A percentile compares a stretch with the other conserved stretches of the same genome.
Evolutionary conservation across 768 basidiomycete species (phyloP).

Genomic region (Gelatoporia subvermispora): DNA sequence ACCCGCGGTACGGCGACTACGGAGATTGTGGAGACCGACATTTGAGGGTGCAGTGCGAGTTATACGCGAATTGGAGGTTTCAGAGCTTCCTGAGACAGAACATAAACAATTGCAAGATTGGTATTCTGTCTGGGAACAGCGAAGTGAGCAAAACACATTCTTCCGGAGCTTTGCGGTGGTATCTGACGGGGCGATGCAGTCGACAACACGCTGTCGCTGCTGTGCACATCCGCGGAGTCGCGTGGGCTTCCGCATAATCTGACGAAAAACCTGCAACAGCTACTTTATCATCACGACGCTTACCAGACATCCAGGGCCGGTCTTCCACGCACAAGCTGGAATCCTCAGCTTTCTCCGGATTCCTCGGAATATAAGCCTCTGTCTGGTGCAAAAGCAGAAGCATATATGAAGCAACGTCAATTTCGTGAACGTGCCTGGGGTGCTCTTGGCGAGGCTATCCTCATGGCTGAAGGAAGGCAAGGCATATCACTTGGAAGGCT

Average conservation of each 20-base stretch:
- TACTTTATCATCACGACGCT: slow-evolving; percentile 27
- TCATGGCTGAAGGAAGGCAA: slow-evolving; percentile 55
- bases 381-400: no score
- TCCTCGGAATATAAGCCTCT: slow-evolving; percentile 6
- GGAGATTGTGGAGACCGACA: slow-evolving; percentile 46
- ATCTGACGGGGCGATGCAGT: slow-evolving; percentile 35
- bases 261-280: slow-evolving; percentile 49
- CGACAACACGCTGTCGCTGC: slow-evolving; percentile 58
- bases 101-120: slow-evolving; percentile 33
- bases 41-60: slow-evolving; percentile 48
- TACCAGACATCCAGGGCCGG: slow-evolving; percentile 5
- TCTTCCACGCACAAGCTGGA: slow-evolving; percentile 16
- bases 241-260: slow-evolving; percentile 59
- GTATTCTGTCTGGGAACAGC: slow-evolving; percentile 50
- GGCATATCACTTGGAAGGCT: slow-evolving; percentile 47
- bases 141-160: slow-evolving; percentile 35
- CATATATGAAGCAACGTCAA: slow-evolving; percentile 11
- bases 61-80: slow-evolving; percentile 35
- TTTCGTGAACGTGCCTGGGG: slow-evolving; percentile 38
- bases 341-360: slow-evolving; percentile 6
- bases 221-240: slow-evolving; percentile 57
- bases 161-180: not conserved
- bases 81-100: slow-evolving; percentile 20
- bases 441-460: slow-evolving; percentile 47
- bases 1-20: slow-evolving; percentile 38